Evolutionary conservation across 2,329 filamentous ascomycete species (phyloP), one percentile per base, ranked within the genome.

Genomic region (Colletotrichum sansevieriae): DNA sequence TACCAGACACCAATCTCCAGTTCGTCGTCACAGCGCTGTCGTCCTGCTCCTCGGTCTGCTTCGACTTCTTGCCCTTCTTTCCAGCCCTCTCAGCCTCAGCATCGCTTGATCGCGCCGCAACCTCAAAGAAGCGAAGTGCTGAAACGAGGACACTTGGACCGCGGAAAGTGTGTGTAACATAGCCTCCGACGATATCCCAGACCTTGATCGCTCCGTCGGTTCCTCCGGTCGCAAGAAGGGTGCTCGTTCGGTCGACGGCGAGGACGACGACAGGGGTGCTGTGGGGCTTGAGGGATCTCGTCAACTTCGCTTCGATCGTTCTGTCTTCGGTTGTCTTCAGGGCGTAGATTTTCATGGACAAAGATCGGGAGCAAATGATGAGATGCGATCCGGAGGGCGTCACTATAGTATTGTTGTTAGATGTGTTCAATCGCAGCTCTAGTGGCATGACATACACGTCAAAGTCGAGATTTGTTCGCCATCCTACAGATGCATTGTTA

Each of bases 161-260:
- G 73, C 95, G 92, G 79, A 99, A 97, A 0, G 94, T 97, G 80
- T 99, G 96, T 33, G 97, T 99, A 37, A 94, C 90, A 79, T 92
- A 98, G 22, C 96, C 96, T 51, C 91, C 93, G 57, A 87, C 85
- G 68, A 99, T 94, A 80, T 99, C 96, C 95, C 95, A 99, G 60
- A 99, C 91, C 79, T 99, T 99, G 74, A 98, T 93, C 1, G 92
- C 89, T 25, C 96, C 96, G 77, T 99, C 96, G 3, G 96, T 95
- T 56, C 93, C 93, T 71, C 97, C 96, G 15, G 95, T 98, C 15
- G 95, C 96, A 49, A 99, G 85, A 12, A 99, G 84, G 2, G 95
- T 97, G 75, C 95, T 92, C 1, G 95, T 97, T 62, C 89, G 87
- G 78, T 99, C 96, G 70, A 96, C 90, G 1, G 93, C 90, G 13